phyloP scores from a whole-genome alignment of 306 rosid species.

The Vachellia pachyceras region DNA sequence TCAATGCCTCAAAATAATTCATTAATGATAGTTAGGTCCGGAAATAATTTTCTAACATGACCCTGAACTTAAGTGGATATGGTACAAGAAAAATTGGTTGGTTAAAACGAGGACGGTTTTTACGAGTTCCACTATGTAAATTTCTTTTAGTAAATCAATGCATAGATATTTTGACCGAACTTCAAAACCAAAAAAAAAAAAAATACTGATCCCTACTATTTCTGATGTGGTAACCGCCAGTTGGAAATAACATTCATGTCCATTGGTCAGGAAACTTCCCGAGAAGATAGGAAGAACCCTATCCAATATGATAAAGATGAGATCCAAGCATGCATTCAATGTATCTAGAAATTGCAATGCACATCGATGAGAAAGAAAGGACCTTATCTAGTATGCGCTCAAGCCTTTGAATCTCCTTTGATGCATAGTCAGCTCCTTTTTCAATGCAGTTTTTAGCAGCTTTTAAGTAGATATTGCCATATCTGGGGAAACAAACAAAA shows the following conservation, averaged over 20 bases:
- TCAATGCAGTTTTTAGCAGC: slow-evolving; percentile 68
- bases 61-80: background rate
- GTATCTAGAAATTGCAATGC: background rate
- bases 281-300: background rate
- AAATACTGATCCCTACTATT: background rate
- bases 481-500: slow-evolving; percentile 46
- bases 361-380: background rate
- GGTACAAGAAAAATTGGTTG: background rate
- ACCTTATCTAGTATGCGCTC: slow-evolving; percentile 85
- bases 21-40: background rate
- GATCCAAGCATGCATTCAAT: background rate
- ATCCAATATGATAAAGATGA: slow-evolving; percentile 4
- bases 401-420: slow-evolving; percentile 78
- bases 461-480: slow-evolving; percentile 76
- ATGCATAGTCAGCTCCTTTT: slow-evolving; percentile 77
- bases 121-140: background rate
- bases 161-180: background rate
- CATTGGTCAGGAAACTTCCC: slow-evolving; percentile 1
- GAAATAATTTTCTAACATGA: background rate
- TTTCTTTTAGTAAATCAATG: slow-evolving; percentile 3
- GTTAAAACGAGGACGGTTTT: background rate
- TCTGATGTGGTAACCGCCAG: slow-evolving; percentile 5
- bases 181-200: background rate
- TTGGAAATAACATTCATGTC: background rate
- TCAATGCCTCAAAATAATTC: background rate